Evolutionary conservation across 805 yeast genomes (phyloP), one percentile per base, ranked within the genome.

Genomic region (Candida ponderosae): DNA sequence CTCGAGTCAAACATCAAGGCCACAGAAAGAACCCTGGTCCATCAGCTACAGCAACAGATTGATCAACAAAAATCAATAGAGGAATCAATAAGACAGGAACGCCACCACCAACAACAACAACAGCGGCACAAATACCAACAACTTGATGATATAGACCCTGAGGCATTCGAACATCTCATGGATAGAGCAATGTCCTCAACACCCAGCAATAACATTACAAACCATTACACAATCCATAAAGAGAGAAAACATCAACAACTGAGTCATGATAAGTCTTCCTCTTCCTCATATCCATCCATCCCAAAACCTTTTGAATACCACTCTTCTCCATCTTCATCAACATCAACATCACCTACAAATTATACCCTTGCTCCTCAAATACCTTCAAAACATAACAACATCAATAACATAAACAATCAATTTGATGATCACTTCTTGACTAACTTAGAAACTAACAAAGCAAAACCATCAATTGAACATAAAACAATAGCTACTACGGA

Each of bases 401-500:
- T n/a, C n/a, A n/a, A n/a, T n/a, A n/a, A n/a, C n/a, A n/a, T n/a
- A n/a, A n/a, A n/a, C n/a, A n/a, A n/a, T n/a, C n/a, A n/a, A n/a
- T n/a, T n/a, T n/a, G n/a, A n/a, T n/a, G n/a, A n/a, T n/a, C n/a
- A n/a, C n/a, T n/a, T n/a, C n/a, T n/a, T n/a, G n/a, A n/a, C n/a
- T n/a, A n/a, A n/a, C n/a, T n/a, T n/a, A n/a, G n/a, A 28, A 19
- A 28, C 37, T n/a, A 18, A 20, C 9, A 29, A 21, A 8, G n/a
- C 27, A 36, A 41, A 5, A 14, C 30, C 33, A 4, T n/a, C n/a
- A 6, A 34, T 47, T 4, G 44, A 55, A 10, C 74, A 70, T 44
- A 63, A 62, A 43, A 59, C 67, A 0, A 59, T 56, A 19, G 62
- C 65, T 36, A 53, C 51, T 31, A 74, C 80, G 1, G 83, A 76